Conservation (phyloP, 768 basidiomycete species). For the Clitopilus passeckerianus region DNA sequence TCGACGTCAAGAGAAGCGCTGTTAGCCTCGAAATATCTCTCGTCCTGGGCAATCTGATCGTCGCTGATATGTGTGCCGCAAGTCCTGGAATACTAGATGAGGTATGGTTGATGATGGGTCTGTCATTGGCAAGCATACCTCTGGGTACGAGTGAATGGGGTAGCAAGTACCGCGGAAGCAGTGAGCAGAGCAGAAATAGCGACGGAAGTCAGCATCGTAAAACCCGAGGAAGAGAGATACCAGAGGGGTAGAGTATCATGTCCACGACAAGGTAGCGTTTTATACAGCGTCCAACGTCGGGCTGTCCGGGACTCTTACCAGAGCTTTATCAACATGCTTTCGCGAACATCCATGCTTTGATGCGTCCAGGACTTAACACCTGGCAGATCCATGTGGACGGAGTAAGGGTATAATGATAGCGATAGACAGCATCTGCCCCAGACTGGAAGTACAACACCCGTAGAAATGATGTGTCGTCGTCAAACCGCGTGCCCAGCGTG, state of each 20-base stretch:
- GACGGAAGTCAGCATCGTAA: neutral
- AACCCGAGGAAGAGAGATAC: neutral
- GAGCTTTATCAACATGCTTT: neutral
- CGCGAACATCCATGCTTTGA: neutral
- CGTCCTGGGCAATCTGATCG: conserved; percentile 16
- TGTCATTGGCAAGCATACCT: neutral
- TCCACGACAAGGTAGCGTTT: neutral
- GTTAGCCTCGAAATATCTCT: conserved; percentile 23
- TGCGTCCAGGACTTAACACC: neutral
- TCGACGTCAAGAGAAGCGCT: conserved; percentile 7
- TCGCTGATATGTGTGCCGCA: conserved; percentile 20
- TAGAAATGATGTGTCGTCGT: neutral
- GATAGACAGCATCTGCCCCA: neutral
- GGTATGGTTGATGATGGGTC: neutral
- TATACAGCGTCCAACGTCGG: neutral
- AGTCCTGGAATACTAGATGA: conserved; percentile 4
- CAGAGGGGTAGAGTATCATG: neutral
- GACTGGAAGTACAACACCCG: neutral
- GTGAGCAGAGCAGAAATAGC: neutral
- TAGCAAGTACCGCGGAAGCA: neutral
- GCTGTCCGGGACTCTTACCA: neutral
- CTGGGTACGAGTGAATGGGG: neutral
- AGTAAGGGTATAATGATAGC: neutral
- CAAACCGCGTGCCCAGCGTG: neutral
- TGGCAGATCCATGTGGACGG: neutral